A percentile compares a stretch with the other conserved stretches of the same genome.
phyloP scores from a whole-genome alignment of 371 early-diverging fungal species.

The Apophysomyces trapeziformis region DNA sequence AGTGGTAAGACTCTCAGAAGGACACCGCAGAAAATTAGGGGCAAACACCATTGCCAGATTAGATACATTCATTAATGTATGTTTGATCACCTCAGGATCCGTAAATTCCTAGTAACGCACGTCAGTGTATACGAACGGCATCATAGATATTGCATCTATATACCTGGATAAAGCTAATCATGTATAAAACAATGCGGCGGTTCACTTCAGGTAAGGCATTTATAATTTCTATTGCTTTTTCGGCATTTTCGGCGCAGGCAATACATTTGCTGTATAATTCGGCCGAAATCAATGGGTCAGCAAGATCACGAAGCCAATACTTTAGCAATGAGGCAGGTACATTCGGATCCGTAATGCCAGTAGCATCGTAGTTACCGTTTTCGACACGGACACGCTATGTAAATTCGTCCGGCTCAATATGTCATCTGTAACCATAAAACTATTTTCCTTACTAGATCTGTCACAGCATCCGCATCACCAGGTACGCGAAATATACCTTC shows the following conservation, averaged over 20 bases:
- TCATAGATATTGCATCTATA: too few relatives aligned
- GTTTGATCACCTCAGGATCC: constrained; percentile 62
- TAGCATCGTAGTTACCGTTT: constrained; percentile 74
- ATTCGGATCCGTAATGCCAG: constrained; percentile 83
- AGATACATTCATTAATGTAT: constrained; percentile 86
- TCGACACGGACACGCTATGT: constrained; percentile 77
- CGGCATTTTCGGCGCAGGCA: constrained; percentile 54
- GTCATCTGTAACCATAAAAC: background rate
- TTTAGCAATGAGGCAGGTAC: constrained; percentile 92
- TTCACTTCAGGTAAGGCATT: constrained; percentile 74
- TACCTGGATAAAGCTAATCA: constrained; percentile 83
- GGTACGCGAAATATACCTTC: constrained; percentile 98
- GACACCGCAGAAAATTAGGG: constrained; percentile 91
- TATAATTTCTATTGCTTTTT: constrained; percentile 66
- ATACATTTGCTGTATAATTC: constrained; percentile 80
- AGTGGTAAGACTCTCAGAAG: constrained; percentile 71
- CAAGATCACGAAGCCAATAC: constrained; percentile 92
- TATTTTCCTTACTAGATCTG: constrained; percentile 65
- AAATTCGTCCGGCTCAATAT: background rate
- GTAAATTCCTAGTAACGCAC: constrained; percentile 51
- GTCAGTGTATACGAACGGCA: background rate
- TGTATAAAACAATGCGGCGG: constrained; percentile 75
- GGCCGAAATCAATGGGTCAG: constrained; percentile 89
- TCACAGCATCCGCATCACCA: constrained; percentile 90
- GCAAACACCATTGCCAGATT: constrained; percentile 97